Evolutionary conservation across 768 basidiomycete genomes (phyloP), one percentile per base, ranked within the genome.

Genomic region (Royoungia palumana): DNA sequence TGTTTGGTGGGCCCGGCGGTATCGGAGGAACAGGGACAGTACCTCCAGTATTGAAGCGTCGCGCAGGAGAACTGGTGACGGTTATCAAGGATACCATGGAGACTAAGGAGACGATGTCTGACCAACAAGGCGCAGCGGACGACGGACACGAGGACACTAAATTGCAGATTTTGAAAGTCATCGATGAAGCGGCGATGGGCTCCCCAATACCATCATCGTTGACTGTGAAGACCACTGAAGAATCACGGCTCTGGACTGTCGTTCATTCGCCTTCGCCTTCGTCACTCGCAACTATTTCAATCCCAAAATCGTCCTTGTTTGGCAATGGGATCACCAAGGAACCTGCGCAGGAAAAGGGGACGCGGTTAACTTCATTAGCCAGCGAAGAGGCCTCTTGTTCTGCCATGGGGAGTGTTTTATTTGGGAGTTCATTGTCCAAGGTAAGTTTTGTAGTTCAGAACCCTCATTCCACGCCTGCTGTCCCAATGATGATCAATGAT

Each of bases 41-140:
- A 5, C 84, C 86, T 12, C 76, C 81, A n/a, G 70, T 89, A 3
- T 70, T 90, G 17, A 77, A 80, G 50, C 72, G 74, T 42, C 73
- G 81, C 22, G 77, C 78, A 8, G 80, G 77, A 52, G 89, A 89
- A 59, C 68, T 90, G 35, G 66, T 85, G 32, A 76, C 77, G 34
- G 74, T 79, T n/a, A 77, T 94, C 22, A 75, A 73, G 44, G 72
- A 70, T 11, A 75, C 78, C 10, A 64, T 82, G 17, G 56, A 49
- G 72, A 44, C 37, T 24, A 43, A 39, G 25, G 30, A 17, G 12
- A 36, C 41, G 16, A 37, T n/a, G 6, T 25, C 44, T 14, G 17
- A 8, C 27, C 24, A 21, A 24, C 49, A 44, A 35, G 38, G 1
- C 8, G 11, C 36, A 48, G 17, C 34, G 19, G 42, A 56, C 30